Evolutionary conservation across 1,284 basidiomycete genomes (phyloP).

Genomic region (Marasmius sp.): DNA sequence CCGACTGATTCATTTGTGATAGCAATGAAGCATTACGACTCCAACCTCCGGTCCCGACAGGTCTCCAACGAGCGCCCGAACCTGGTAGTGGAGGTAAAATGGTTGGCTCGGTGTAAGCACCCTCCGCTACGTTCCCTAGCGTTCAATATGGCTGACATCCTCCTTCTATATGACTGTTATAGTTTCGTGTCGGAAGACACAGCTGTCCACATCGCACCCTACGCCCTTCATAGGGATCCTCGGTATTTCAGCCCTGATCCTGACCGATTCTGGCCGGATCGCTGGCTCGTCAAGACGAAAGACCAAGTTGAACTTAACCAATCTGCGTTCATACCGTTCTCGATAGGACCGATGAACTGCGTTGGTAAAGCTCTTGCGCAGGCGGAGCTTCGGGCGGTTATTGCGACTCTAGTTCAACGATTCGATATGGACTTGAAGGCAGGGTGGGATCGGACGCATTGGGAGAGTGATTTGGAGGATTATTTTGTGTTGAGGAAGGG

Average conservation of each 20-base stretch:
- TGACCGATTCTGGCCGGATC: constrained; percentile 40
- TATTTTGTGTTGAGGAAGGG: constrained; percentile 27
- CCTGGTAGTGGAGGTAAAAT: constrained; percentile 2
- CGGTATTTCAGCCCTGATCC: constrained; percentile 40
- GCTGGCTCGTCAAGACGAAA: constrained; percentile 33
- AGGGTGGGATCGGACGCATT: constrained; percentile 24
- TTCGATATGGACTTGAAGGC: constrained; percentile 29
- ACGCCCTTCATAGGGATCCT: constrained; percentile 39
- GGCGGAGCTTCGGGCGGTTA: constrained; percentile 27
- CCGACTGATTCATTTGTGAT: not conserved
- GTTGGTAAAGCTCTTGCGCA: constrained; percentile 32
- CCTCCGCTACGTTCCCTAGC: not conserved
- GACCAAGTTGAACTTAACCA: constrained; percentile 17
- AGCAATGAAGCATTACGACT: constrained; percentile 12
- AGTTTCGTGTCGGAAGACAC: constrained; percentile 43
- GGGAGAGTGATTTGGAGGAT: constrained; percentile 29
- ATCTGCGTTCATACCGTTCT: constrained; percentile 32
- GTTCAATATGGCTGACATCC: not conserved
- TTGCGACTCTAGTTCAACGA: constrained; percentile 26
- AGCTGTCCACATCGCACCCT: constrained; percentile 35
- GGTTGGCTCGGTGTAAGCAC: constrained; percentile 5
- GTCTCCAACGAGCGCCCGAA: constrained; percentile 4
- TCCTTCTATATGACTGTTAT: not conserved
- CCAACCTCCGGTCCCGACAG: constrained; percentile 5
- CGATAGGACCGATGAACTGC: constrained; percentile 32